These are phyloP conservation scores for Capronia coronata DNA, from an alignment of 2,329 filamentous ascomycete genomes.

Conservation along the genomic window DNA sequence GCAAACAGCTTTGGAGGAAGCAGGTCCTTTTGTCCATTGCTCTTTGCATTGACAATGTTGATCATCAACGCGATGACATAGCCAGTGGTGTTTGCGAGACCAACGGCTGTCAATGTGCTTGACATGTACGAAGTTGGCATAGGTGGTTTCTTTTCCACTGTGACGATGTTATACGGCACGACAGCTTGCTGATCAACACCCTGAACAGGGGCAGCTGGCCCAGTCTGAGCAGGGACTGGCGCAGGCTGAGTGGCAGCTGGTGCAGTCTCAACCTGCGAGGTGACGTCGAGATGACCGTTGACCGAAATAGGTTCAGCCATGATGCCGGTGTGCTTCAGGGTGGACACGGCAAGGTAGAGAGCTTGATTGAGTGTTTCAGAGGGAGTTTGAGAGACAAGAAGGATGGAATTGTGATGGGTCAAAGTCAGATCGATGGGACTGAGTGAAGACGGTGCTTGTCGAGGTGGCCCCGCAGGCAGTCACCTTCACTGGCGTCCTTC, in stretches of 20 bases:
- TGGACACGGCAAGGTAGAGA: not conserved
- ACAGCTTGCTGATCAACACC: not conserved
- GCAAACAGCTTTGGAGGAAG: conserved; percentile 9
- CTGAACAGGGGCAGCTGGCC: not conserved
- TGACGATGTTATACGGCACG: conserved; percentile 7
- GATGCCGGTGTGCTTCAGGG: not conserved
- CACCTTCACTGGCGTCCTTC: conserved; percentile 1
- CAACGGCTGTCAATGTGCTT: not conserved
- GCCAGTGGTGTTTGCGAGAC: conserved; percentile 1
- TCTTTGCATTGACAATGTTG: conserved; percentile 3
- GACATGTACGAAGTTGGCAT: not conserved
- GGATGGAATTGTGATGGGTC: conserved; percentile 1
- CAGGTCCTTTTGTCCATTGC: not conserved
- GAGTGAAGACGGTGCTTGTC: not conserved
- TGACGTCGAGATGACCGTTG: conserved; percentile 3
- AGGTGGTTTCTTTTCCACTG: conserved; percentile 7
- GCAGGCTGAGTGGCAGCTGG: not conserved
- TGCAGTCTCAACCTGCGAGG: not conserved
- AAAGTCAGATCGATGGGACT: conserved; percentile 1
- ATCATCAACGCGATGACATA: conserved; percentile 6
- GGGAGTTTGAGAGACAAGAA: conserved; percentile 1
- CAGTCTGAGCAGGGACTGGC: too few species aligned
- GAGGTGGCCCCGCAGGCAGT: conserved; percentile 5
- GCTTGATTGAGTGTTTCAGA: not conserved
- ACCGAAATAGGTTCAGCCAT: conserved; percentile 4